Conservation (phyloP, 208 protist genomes). For the Acanthamoeba royreba region DNA sequence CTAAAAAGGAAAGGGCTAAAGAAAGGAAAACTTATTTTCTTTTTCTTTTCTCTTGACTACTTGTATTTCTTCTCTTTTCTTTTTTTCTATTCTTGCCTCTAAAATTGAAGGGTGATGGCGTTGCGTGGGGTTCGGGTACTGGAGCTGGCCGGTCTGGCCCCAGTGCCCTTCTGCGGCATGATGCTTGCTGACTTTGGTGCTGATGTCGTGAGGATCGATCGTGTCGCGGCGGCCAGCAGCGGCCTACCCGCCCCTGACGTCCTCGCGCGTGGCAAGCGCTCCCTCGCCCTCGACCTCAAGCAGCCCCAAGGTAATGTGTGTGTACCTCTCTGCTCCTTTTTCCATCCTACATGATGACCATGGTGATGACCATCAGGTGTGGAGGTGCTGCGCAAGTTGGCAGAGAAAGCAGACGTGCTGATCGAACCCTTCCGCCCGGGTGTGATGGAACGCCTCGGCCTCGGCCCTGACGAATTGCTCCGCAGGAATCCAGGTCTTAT, state of each 20-base stretch:
- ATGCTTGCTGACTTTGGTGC: conserved; percentile 80
- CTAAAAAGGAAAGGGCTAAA: too few relatives aligned
- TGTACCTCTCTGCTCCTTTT: neutral
- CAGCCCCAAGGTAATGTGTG: neutral
- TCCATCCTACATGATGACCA: too few relatives aligned
- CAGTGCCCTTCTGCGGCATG: conserved; percentile 77
- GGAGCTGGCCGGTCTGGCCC: conserved; percentile 77
- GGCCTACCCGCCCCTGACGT: neutral
- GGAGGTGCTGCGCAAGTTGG: conserved; percentile 41
- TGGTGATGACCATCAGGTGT: too few relatives aligned
- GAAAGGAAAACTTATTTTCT: too few relatives aligned
- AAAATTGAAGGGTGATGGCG: too few relatives aligned
- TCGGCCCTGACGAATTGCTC: conserved; percentile 54
- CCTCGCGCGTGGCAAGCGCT: conserved; percentile 57
- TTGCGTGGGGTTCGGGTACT: conserved; percentile 74
- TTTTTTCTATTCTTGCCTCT: too few relatives aligned
- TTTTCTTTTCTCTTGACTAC: too few relatives aligned
- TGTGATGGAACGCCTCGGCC: conserved; percentile 75
- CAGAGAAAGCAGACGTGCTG: conserved; percentile 69
- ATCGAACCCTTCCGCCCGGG: conserved; percentile 76
- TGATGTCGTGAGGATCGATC: conserved; percentile 76
- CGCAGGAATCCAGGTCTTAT: conserved; percentile 69
- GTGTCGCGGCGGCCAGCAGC: neutral
- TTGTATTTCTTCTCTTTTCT: too few relatives aligned
- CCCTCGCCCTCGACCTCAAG: conserved; percentile 32